phyloP scores from a whole-genome alignment of 2,329 filamentous ascomycete genomes.

The Elsinoe arachidis region DNA sequence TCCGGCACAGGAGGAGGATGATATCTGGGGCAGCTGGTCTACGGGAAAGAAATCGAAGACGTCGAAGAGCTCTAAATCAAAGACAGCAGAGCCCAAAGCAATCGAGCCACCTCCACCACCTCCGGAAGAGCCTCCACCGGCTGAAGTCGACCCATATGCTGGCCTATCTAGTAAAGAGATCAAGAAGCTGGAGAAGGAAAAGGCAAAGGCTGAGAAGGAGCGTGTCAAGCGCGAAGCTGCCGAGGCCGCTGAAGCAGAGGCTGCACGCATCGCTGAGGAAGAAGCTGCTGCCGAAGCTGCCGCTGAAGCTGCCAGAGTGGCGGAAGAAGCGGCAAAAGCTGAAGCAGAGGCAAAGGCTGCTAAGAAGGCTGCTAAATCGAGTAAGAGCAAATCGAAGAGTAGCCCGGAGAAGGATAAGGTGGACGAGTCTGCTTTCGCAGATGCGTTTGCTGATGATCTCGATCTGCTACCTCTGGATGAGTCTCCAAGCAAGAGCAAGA shows the following conservation, averaged over 20 bases:
- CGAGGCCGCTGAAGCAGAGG: slow-evolving; percentile 14
- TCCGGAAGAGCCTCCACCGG: slow-evolving; percentile 37
- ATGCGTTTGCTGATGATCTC: slow-evolving; percentile 28
- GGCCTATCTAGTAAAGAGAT: slow-evolving; percentile 31
- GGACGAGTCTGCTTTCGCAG: slow-evolving; percentile 29
- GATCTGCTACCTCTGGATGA: slow-evolving; percentile 25
- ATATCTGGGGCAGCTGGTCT: slow-evolving; percentile 24
- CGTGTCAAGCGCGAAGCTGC: slow-evolving; percentile 19
- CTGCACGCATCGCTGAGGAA: slow-evolving; percentile 1
- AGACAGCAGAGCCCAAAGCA: neutral
- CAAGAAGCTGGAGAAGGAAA: slow-evolving; percentile 33
- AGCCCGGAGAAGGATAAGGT: slow-evolving; percentile 26
- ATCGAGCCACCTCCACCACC: slow-evolving; percentile 37
- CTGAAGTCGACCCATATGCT: slow-evolving; percentile 18
- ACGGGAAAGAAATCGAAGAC: slow-evolving; percentile 48
- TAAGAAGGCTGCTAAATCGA: slow-evolving; percentile 30
- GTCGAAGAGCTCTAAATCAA: slow-evolving; percentile 43
- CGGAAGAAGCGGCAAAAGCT: slow-evolving; percentile 8
- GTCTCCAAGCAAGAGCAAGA: slow-evolving; percentile 22
- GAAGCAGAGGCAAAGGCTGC: slow-evolving; percentile 20
- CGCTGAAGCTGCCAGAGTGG: slow-evolving; percentile 14
- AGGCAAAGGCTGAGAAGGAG: slow-evolving; percentile 37
- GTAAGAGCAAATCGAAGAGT: slow-evolving; percentile 20
- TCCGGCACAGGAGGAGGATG: slow-evolving; percentile 23
- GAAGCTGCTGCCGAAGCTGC: slow-evolving; percentile 1